Evolutionary conservation across 129 eudicot genomes (phyloP).

Genomic region (Centrapalus pauciflorus): DNA sequence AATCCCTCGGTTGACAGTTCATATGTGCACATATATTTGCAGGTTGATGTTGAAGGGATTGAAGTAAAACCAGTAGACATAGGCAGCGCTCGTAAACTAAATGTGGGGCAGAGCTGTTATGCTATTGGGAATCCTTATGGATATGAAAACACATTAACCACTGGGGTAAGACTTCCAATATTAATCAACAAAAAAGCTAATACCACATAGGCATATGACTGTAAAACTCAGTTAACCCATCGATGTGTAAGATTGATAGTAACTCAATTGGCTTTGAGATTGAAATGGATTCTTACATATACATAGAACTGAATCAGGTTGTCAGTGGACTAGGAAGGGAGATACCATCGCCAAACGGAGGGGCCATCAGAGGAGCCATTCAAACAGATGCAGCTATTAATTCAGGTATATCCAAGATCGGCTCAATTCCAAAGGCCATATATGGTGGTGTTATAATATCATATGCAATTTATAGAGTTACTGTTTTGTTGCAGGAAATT

Average conservation of each 20-base stretch:
- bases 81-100: constrained; percentile 55
- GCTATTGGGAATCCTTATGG: constrained; percentile 98
- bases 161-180: constrained; percentile 52
- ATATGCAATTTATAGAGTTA: neutral
- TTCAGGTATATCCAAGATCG: too few relatives aligned
- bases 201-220: neutral
- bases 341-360: constrained; percentile 93
- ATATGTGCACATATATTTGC: neutral
- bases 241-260: neutral
- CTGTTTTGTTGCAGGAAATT: constrained; percentile 59
- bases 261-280: neutral
- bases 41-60: constrained; percentile 67
- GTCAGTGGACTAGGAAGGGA: constrained; percentile 98
- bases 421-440: too few relatives aligned
- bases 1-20: neutral
- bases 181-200: too few relatives aligned
- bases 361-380: constrained; percentile 86
- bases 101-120: constrained; percentile 89
- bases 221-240: neutral
- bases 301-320: constrained; percentile 47
- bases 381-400: constrained; percentile 99
- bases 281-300: neutral
- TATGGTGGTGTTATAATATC: neutral
- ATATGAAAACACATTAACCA: constrained; percentile 86
- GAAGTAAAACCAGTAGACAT: constrained; percentile 66